Evolutionary conservation across 192 early-diverging fungal genomes (phyloP).

Genomic region (Backusella tuberculispora): DNA sequence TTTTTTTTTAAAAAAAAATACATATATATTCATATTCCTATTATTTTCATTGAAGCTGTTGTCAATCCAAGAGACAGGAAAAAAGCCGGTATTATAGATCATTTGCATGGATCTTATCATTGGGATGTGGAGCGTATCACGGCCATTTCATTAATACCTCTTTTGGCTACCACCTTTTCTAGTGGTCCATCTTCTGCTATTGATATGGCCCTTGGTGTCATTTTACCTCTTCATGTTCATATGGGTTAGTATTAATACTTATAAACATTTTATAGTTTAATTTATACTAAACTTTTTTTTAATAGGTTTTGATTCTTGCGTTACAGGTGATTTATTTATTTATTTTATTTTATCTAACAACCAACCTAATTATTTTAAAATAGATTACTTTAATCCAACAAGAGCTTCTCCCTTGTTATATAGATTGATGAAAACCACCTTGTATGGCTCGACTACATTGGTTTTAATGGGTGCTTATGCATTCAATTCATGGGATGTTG

Average conservation of each 20-base stretch:
- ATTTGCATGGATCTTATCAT: neutral
- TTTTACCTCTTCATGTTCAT: neutral
- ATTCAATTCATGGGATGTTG: neutral
- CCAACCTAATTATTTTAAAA: neutral
- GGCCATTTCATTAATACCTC: neutral
- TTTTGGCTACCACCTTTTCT: neutral
- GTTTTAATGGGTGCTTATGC: neutral
- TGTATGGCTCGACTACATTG: neutral
- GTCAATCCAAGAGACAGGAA: neutral
- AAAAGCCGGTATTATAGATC: neutral
- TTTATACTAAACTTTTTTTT: neutral
- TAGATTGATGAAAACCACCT: neutral
- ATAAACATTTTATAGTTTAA: neutral
- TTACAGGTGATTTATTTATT: neutral
- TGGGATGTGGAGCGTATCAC: neutral
- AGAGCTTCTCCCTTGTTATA: neutral
- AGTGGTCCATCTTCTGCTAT: neutral
- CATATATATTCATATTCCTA: neutral
- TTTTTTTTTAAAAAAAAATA: neutral
- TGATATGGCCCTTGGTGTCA: slow-evolving; percentile 1
- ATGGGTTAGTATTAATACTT: neutral
- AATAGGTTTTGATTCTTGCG: neutral
- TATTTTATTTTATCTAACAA: neutral
- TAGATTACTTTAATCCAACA: neutral
- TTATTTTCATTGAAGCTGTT: neutral